Evolutionary conservation across 352 stramenopile species (phyloP).

Genomic region (Saprolegnia parasitica): DNA sequence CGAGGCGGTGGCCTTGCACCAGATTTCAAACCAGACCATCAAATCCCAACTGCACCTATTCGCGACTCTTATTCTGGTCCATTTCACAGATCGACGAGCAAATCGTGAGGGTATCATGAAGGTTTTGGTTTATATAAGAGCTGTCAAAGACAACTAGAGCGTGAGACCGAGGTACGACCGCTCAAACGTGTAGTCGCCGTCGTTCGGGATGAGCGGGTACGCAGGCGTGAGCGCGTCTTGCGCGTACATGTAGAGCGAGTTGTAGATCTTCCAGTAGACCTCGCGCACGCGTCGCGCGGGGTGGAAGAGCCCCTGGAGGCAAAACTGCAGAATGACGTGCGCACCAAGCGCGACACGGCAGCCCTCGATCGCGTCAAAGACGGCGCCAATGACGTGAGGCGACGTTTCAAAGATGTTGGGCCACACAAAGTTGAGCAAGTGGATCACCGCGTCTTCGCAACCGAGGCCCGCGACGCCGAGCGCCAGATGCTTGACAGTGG

Average conservation of each 20-base stretch:
- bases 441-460: constrained; percentile 97
- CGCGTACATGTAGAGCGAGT: constrained; percentile 99
- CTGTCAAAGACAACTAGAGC: constrained; percentile 38
- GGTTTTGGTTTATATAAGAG: not conserved
- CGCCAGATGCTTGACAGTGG: constrained; percentile 97
- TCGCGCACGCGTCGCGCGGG: constrained; percentile 97
- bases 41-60: no score
- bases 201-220: constrained; percentile 95
- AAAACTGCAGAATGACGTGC: constrained; percentile 96
- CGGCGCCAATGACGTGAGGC: constrained; percentile 98
- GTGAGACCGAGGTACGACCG: constrained; percentile 92
- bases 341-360: constrained; percentile 94
- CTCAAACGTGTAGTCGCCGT: constrained; percentile 93
- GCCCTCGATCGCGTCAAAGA: constrained; percentile 98
- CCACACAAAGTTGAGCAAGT: constrained; percentile 99
- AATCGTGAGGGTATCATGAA: not conserved
- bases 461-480: constrained; percentile 94
- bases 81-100: no score
- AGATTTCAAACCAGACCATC: no score
- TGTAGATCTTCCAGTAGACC: constrained; percentile 99
- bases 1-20: no score
- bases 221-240: constrained; percentile 95
- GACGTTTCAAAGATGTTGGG: constrained; percentile 99
- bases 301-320: constrained; percentile 98
- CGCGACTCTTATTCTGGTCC: no score